phyloP scores from a whole-genome alignment of 768 basidiomycete species.

The Tremella yokohamensis region DNA sequence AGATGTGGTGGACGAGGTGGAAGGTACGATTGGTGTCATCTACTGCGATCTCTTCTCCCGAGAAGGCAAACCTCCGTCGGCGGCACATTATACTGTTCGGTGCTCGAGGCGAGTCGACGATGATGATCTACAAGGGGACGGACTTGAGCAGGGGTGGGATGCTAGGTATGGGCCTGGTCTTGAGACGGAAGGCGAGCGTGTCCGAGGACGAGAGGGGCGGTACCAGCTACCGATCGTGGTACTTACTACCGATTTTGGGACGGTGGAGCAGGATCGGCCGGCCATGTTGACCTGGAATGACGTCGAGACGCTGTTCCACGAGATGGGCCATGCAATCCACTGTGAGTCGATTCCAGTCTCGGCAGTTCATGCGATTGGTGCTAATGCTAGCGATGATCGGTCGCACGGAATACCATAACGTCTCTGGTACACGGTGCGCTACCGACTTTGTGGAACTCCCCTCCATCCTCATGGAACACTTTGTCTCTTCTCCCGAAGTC shows the following conservation, averaged over 20 bases:
- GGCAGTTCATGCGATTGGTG: neutral
- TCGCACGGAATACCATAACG: conserved; percentile 93
- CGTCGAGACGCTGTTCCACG: conserved; percentile 90
- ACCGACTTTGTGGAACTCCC: conserved; percentile 98
- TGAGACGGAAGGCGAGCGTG: conserved; percentile 55
- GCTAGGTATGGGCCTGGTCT: conserved; percentile 34
- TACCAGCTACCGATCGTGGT: conserved; percentile 91
- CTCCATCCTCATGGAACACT: conserved; percentile 98
- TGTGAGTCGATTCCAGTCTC: conserved; percentile 60
- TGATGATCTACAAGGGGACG: conserved; percentile 72
- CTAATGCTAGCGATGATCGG: conserved; percentile 82
- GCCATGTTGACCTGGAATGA: conserved; percentile 86
- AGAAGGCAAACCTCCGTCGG: conserved; percentile 78
- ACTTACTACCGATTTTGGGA: conserved; percentile 78
- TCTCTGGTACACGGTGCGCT: conserved; percentile 93
- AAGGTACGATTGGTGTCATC: conserved; percentile 86
- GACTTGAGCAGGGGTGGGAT: conserved; percentile 45
- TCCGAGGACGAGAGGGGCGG: conserved; percentile 62
- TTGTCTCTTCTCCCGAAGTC: conserved; percentile 77
- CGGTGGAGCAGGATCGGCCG: conserved; percentile 58
- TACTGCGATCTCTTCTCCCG: conserved; percentile 88
- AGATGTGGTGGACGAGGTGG: conserved; percentile 84
- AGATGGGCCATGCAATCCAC: conserved; percentile 99
- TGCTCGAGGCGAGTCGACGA: conserved; percentile 90
- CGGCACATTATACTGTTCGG: conserved; percentile 95